Percentiles rank a stretch among this genome's conserved stretches.
Conservation (phyloP, 2,329 filamentous ascomycete species). For the Colletotrichum godetiae region DNA sequence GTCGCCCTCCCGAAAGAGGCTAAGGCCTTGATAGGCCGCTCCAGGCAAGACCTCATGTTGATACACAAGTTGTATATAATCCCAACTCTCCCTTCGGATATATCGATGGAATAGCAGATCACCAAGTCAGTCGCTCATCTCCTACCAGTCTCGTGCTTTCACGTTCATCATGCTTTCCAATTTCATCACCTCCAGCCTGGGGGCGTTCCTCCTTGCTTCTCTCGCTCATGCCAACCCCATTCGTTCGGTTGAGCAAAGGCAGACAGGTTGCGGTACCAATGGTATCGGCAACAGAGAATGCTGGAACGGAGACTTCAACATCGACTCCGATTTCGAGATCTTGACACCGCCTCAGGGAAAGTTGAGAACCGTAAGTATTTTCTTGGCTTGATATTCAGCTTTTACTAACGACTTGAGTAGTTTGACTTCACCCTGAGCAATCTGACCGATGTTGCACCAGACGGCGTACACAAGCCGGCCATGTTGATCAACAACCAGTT, state of each 20-base stretch:
- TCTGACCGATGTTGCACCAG: conserved; percentile 36
- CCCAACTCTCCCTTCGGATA: background rate
- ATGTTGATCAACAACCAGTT: conserved; percentile 60
- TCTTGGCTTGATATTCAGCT: too few species aligned
- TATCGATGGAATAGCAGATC: background rate
- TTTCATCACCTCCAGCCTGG: conserved; percentile 14
- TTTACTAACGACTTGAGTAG: conserved; percentile 26
- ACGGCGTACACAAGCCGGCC: conserved; percentile 40
- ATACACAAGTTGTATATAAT: conserved; percentile 32
- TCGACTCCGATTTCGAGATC: conserved; percentile 45
- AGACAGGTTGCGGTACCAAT: conserved; percentile 42
- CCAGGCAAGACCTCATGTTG: background rate
- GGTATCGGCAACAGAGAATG: conserved; percentile 44
- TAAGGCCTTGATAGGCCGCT: background rate
- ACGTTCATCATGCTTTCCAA: conserved; percentile 16
- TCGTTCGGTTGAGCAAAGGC: conserved; percentile 6
- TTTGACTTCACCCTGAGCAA: conserved; percentile 43
- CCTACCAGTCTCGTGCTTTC: background rate
- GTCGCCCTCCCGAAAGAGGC: conserved; percentile 4
- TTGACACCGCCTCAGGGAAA: conserved; percentile 40
- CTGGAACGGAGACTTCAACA: conserved; percentile 46
- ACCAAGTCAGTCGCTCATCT: conserved; percentile 29
- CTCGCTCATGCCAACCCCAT: conserved; percentile 23
- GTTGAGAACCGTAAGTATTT: conserved; percentile 38
- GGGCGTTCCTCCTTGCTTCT: conserved; percentile 23